phyloP scores from a whole-genome alignment of 2,329 filamentous ascomycete species.

The Fusarium subtropicale region DNA sequence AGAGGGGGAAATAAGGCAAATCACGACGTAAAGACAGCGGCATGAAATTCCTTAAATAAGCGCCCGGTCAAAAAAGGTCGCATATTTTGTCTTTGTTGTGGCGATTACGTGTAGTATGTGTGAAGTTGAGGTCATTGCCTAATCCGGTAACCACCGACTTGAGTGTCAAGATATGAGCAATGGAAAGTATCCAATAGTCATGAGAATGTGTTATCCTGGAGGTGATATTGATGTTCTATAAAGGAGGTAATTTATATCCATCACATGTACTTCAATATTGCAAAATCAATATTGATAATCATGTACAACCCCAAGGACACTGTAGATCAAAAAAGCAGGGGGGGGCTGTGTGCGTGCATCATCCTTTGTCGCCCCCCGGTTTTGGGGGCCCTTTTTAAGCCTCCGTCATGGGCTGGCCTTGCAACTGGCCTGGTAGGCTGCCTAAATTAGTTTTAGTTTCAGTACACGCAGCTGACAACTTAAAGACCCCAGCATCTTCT shows the following conservation, averaged over 20 bases:
- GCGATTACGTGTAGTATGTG: slow-evolving; percentile 11
- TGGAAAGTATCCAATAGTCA: not conserved
- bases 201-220: not conserved
- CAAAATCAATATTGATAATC: not conserved
- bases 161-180: not conserved
- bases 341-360: slow-evolving; percentile 29
- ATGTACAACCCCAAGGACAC: not conserved
- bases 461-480: slow-evolving; percentile 24
- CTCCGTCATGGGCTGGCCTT: slow-evolving; percentile 8
- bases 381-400: not conserved
- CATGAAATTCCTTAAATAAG: not conserved
- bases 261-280: not conserved
- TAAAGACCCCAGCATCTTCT: slow-evolving; percentile 23
- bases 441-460: slow-evolving; percentile 25
- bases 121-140: slow-evolving; percentile 16
- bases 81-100: slow-evolving; percentile 7
- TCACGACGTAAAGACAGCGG: not conserved
- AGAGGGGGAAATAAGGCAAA: not conserved
- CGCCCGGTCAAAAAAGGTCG: not conserved
- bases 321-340: slow-evolving; percentile 15
- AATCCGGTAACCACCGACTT: slow-evolving; percentile 17
- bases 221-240: not conserved
- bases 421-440: not conserved
- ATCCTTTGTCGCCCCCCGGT: slow-evolving; percentile 2
- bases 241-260: not conserved